Base-by-base conservation (phyloP, 2,329 filamentous ascomycete genomes). In the Neopestalotiopsis sp. region DNA sequence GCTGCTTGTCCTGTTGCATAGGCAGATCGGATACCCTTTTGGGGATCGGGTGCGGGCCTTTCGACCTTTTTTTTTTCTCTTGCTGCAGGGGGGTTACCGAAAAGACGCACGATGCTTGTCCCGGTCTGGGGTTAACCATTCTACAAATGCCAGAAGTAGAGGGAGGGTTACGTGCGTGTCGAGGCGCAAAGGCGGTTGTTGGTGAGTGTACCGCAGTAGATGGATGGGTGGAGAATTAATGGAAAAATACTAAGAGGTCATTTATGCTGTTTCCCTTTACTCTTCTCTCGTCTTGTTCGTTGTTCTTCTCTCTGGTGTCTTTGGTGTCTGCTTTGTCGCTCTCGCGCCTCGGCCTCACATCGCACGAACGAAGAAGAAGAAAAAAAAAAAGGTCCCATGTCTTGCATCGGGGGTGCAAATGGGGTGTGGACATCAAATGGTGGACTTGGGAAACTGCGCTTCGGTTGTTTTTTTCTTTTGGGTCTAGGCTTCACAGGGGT, bases 1-100 rank as follows among this genome's bases (percentile, higher is more conserved):
- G n/a, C 45, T 52, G 7, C 45, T 52, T 52, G n/a, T 52, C 20
- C 45, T 52, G 17, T 34, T 59, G 57, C 59, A 62, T 62, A 62
- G 59, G 32, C 28, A 30, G 59, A 62, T 62, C 59, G 14, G 5
- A 62, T 62, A 40, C 59, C 32, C 14, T 17, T 38, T 62, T n/a
- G 7, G 59, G 59, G 59, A 38, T 62, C 45, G 45, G 59, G 59
- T 40, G 34, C 13, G 28, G 34, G n/a, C 59, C 13, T 62, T 34
- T 59, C 32, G 30, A 34, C 32, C 10, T 14, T 52, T 52, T 52
- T 52, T 52, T 24, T 20, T 52, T 24, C 24, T 24, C 24, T 9
- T 52, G 20, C 45, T n/a, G 45, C 17, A 20, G 45, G 45, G 17
- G n/a, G 45, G 20, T n/a, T 52, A 52, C 17, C 20, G 17, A 20